Evolutionary conservation across 2,329 filamentous ascomycete species (phyloP).

Genomic region (Phaeomoniella chlamydospora): DNA sequence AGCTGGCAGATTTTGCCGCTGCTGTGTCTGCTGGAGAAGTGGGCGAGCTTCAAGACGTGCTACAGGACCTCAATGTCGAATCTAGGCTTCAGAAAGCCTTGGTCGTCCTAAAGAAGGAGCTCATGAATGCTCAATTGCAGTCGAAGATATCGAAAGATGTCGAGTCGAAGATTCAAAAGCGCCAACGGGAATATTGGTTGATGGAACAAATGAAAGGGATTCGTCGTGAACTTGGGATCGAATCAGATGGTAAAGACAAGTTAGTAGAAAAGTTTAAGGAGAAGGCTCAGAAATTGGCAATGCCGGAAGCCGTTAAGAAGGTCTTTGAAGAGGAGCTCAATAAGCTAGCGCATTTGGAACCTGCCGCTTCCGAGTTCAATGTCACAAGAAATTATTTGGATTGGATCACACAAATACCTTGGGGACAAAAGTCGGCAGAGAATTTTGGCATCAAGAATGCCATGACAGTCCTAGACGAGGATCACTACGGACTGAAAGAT

Average conservation of each 20-base stretch:
- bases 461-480: slow-evolving; percentile 79
- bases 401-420: slow-evolving; percentile 96
- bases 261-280: slow-evolving; percentile 95
- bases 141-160: slow-evolving; percentile 98
- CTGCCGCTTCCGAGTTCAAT: slow-evolving; percentile 94
- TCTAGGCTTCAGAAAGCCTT: slow-evolving; percentile 84
- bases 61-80: slow-evolving; percentile 80
- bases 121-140: slow-evolving; percentile 94
- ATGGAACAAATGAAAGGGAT: slow-evolving; percentile 99
- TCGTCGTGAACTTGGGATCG: slow-evolving; percentile 82
- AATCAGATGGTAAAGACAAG: slow-evolving; percentile 97
- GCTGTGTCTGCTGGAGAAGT: slow-evolving; percentile 92
- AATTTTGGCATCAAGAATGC: slow-evolving; percentile 94
- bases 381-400: slow-evolving; percentile 97
- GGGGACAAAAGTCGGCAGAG: slow-evolving; percentile 88
- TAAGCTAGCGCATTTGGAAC: slow-evolving; percentile 89
- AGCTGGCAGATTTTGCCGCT: slow-evolving; percentile 91
- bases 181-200: slow-evolving; percentile 93
- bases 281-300: slow-evolving; percentile 81
- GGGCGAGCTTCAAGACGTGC: slow-evolving; percentile 78
- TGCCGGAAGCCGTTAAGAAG: slow-evolving; percentile 93
- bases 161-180: slow-evolving; percentile 91
- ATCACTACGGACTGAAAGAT: slow-evolving; percentile 92
- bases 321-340: slow-evolving; percentile 97
- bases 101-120: slow-evolving; percentile 88